Conservation (phyloP, 306 rosid genomes). For the Inga leiocalycina region DNA sequence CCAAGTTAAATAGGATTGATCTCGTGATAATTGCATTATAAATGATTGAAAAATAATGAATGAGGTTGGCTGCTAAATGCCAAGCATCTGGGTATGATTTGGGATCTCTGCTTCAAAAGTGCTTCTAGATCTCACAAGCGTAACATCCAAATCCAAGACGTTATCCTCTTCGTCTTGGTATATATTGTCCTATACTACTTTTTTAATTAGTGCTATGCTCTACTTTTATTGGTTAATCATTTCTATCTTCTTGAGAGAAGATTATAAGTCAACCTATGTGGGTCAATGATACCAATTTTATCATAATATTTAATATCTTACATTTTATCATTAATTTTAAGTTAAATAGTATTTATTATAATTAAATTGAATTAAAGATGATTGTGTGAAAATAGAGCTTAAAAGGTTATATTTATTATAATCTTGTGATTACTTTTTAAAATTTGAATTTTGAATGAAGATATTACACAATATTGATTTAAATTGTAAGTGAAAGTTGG, state of each 20-base stretch:
- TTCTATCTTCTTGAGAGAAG: background rate
- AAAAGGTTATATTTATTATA: too few relatives aligned
- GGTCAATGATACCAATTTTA: background rate
- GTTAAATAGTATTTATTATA: too few relatives aligned
- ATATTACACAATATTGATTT: too few relatives aligned
- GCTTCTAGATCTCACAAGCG: constrained; percentile 3
- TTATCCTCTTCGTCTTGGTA: background rate
- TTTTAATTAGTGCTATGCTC: constrained; percentile 5
- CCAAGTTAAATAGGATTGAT: constrained; percentile 18
- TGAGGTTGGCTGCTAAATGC: background rate
- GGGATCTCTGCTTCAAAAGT: background rate
- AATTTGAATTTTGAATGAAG: too few relatives aligned
- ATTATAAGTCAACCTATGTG: constrained; percentile 20
- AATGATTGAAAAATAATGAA: background rate
- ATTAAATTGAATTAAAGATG: too few relatives aligned
- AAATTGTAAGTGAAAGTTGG: too few relatives aligned
- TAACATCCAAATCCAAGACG: constrained; percentile 17
- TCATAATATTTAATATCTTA: too few relatives aligned
- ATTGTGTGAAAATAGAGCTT: too few relatives aligned
- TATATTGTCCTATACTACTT: background rate
- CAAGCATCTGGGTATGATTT: background rate
- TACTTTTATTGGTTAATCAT: background rate
- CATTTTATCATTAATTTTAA: too few relatives aligned
- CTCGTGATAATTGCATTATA: constrained; percentile 35
- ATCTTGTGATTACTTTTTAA: too few relatives aligned